Percentiles rank a stretch among this genome's conserved stretches.
Conservation (phyloP, 305 asterid genomes). For the Solanum hybrid region DNA sequence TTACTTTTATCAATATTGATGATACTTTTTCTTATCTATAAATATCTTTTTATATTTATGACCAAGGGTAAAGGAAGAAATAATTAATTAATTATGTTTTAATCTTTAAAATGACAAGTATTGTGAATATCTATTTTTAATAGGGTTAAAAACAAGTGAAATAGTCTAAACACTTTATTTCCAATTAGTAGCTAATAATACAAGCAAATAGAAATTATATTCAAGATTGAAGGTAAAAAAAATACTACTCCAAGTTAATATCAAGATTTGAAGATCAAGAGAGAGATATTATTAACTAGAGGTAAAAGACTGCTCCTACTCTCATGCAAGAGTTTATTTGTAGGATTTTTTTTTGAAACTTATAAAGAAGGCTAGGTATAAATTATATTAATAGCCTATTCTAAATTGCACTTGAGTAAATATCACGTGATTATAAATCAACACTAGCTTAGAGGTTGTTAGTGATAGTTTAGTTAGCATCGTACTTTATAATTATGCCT, state of each 20-base stretch:
- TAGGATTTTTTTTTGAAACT: too few species aligned
- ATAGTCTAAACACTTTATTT: neutral
- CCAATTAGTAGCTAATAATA: neutral
- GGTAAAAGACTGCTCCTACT: neutral
- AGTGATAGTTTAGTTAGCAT: neutral
- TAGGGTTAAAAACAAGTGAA: neutral
- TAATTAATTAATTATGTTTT: neutral
- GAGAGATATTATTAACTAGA: neutral
- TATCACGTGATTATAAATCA: neutral
- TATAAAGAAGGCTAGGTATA: neutral
- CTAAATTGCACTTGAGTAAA: neutral
- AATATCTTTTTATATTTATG: too few species aligned
- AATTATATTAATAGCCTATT: neutral
- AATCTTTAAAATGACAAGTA: neutral
- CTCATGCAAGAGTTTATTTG: neutral
- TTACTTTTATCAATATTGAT: neutral
- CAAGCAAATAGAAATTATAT: neutral
- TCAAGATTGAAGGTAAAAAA: neutral
- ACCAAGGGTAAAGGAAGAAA: neutral
- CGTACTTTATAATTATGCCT: neutral
- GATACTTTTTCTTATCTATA: neutral
- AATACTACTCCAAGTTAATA: neutral
- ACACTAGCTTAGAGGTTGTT: neutral
- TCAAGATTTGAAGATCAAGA: neutral
- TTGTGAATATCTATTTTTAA: neutral